A percentile compares a stretch with the other conserved stretches of the same genome.
Evolutionary conservation across 2,329 filamentous ascomycete species (phyloP).

Genomic region (Colletotrichum musae): DNA sequence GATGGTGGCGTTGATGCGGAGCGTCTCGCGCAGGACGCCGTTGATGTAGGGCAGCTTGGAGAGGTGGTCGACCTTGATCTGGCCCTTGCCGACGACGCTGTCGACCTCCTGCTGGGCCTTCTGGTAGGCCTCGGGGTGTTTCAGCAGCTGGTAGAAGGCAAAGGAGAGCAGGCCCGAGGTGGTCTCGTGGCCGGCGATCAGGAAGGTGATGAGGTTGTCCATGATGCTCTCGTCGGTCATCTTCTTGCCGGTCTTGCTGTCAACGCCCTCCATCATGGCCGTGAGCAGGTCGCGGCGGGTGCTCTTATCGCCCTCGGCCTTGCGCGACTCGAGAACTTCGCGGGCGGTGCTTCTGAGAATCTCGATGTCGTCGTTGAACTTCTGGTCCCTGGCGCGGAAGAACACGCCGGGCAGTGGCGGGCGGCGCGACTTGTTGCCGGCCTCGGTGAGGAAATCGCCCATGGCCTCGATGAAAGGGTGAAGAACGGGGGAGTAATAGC

Average conservation of each 20-base stretch:
- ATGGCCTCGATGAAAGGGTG: conserved; percentile 66
- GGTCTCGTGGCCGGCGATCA: conserved; percentile 79
- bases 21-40: conserved; percentile 72
- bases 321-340: conserved; percentile 72
- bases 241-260: conserved; percentile 74
- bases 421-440: conserved; percentile 63
- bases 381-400: conserved; percentile 57
- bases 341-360: conserved; percentile 65
- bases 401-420: conserved; percentile 63
- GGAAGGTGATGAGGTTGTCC: conserved; percentile 78
- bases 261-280: conserved; percentile 75
- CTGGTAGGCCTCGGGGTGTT: conserved; percentile 71
- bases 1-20: conserved; percentile 49
- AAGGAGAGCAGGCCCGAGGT: conserved; percentile 78
- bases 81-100: conserved; percentile 70
- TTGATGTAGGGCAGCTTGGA: conserved; percentile 74
- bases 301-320: conserved; percentile 58
- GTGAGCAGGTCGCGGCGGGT: conserved; percentile 73
- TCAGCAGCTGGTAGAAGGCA: conserved; percentile 75
- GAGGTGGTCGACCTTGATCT: conserved; percentile 71
- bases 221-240: conserved; percentile 73
- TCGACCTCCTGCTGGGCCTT: conserved; percentile 80
- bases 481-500: conserved; percentile 65
- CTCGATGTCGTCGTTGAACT: conserved; percentile 66
- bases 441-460: conserved; percentile 70